phyloP scores from a whole-genome alignment of 75 land plant genomes.

The Selaginella moellendorffii region DNA sequence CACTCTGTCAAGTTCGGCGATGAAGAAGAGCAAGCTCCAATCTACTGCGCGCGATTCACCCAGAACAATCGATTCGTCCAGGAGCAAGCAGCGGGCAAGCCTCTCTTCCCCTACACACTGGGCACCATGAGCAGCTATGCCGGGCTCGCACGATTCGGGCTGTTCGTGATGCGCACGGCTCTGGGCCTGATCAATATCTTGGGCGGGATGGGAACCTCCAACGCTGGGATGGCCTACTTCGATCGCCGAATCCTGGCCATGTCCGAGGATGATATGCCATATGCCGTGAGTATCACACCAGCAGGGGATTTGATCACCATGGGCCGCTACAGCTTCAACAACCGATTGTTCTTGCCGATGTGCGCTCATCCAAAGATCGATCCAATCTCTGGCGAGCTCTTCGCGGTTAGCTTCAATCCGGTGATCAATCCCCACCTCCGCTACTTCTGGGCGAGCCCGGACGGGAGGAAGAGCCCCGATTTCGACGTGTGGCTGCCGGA shows the following conservation, averaged over 20 bases:
- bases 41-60: not conserved
- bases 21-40: not conserved
- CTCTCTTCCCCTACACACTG: conserved; percentile 36
- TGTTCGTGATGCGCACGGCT: conserved; percentile 18
- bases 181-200: conserved; percentile 31
- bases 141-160: conserved; percentile 36
- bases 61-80: conserved; percentile 23
- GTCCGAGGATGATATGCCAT: conserved; percentile 61
- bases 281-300: conserved; percentile 20
- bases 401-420: conserved; percentile 37
- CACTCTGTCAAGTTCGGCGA: conserved; percentile 36
- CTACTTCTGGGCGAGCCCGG: conserved; percentile 14
- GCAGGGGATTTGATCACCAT: conserved; percentile 42
- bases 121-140: conserved; percentile 29
- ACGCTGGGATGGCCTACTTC: conserved; percentile 40
- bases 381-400: conserved; percentile 21
- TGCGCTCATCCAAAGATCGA: not conserved
- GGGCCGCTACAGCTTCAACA: conserved; percentile 13
- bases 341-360: not conserved
- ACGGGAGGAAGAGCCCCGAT: conserved; percentile 34
- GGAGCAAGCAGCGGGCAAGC: conserved; percentile 27
- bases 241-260: conserved; percentile 37
- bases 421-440: conserved; percentile 26
- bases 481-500: conserved; percentile 27
- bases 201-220: conserved; percentile 45